Conservation (phyloP, 139 green algal genomes). For the Pleodorina starrii region DNA sequence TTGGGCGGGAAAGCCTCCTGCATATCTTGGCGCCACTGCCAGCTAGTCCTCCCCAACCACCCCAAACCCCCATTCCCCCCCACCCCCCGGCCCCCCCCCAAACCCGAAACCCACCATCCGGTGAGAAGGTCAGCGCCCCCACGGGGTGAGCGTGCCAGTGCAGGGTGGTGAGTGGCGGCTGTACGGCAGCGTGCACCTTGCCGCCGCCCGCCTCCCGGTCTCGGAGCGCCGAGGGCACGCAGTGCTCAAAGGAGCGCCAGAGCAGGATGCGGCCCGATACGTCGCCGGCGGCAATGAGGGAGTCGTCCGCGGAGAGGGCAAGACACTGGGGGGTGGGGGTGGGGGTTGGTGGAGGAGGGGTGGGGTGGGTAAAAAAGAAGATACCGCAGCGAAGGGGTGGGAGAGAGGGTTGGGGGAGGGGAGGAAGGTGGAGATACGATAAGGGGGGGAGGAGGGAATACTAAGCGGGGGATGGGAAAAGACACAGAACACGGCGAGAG, state of each 20-base stretch:
- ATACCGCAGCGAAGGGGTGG: not conserved
- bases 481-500: too few species aligned
- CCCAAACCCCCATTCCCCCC: too few species aligned
- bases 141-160: slow-evolving; percentile 93
- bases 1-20: too few species aligned
- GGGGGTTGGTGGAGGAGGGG: too few species aligned
- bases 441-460: not conserved
- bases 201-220: slow-evolving; percentile 1
- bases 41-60: too few species aligned
- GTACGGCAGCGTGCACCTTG: slow-evolving; percentile 25
- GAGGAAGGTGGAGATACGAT: not conserved
- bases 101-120: slow-evolving; percentile 71
- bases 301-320: slow-evolving; percentile 71
- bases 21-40: too few species aligned
- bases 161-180: slow-evolving; percentile 69
- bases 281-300: slow-evolving; percentile 83
- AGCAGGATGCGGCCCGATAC: slow-evolving; percentile 83
- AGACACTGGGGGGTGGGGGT: slow-evolving; percentile 67
- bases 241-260: slow-evolving; percentile 72
- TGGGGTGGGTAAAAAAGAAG: not conserved
- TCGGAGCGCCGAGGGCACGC: slow-evolving; percentile 42
- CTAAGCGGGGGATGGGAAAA: too few species aligned
- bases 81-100: too few species aligned
- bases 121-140: slow-evolving; percentile 78
- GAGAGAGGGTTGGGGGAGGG: not conserved